Evolutionary conservation across 2,329 filamentous ascomycete genomes (phyloP).

Genomic region (Zymoseptoria passerinii): DNA sequence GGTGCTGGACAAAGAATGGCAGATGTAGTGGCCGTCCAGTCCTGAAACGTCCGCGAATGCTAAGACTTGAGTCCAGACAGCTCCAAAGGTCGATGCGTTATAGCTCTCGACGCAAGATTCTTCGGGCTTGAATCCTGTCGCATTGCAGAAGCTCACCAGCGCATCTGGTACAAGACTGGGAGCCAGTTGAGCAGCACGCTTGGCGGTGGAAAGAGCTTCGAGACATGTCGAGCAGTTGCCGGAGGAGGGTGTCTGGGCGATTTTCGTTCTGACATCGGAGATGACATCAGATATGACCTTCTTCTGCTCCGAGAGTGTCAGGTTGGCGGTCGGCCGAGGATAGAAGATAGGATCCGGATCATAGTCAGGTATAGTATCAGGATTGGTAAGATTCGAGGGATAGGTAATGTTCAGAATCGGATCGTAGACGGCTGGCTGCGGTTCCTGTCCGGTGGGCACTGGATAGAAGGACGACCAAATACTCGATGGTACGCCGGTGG

Average conservation of each 20-base stretch:
- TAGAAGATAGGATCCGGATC: slow-evolving; percentile 45
- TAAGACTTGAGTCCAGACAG: slow-evolving; percentile 51
- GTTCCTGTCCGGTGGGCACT: slow-evolving; percentile 41
- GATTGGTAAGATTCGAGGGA: slow-evolving; percentile 48
- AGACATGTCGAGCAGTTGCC: slow-evolving; percentile 48
- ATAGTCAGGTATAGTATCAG: slow-evolving; percentile 42
- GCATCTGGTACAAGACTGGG: slow-evolving; percentile 43
- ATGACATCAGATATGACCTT: slow-evolving; percentile 38
- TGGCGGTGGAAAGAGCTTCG: slow-evolving; percentile 43
- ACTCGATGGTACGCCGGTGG: slow-evolving; percentile 43
- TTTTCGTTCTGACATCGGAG: slow-evolving; percentile 40
- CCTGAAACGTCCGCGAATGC: slow-evolving; percentile 46
- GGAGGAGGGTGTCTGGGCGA: slow-evolving; percentile 22
- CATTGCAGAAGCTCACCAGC: slow-evolving; percentile 45
- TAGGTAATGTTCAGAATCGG: slow-evolving; percentile 47
- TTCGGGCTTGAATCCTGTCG: slow-evolving; percentile 40
- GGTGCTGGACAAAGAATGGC: slow-evolving; percentile 39
- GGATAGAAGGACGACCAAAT: slow-evolving; percentile 44
- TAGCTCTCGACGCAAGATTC: slow-evolving; percentile 43
- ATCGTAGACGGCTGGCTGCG: slow-evolving; percentile 48
- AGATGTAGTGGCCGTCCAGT: slow-evolving; percentile 51
- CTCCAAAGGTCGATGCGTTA: slow-evolving; percentile 42
- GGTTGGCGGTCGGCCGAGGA: slow-evolving; percentile 40
- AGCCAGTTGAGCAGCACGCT: slow-evolving; percentile 43
- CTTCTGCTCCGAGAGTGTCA: slow-evolving; percentile 35